Conservation (phyloP, 805 yeast species). For the Starmerella bombicola region DNA sequence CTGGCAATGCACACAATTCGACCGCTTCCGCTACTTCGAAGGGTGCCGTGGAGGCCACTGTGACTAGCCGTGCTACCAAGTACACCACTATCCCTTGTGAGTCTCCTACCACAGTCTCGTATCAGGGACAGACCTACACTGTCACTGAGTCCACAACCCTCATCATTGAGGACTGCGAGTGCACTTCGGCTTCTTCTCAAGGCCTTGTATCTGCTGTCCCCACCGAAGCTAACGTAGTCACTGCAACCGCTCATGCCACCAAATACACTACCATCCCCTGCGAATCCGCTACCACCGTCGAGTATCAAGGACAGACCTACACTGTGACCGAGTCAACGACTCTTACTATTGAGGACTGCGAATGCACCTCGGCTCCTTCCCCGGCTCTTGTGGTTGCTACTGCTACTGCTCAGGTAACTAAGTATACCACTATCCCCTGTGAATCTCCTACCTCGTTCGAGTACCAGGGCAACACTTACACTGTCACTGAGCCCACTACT, state of each 20-base stretch:
- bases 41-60: conserved; percentile 13
- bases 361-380: conserved; percentile 59
- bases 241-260: neutral
- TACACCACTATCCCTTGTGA: conserved; percentile 21
- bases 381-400: conserved; percentile 33
- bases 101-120: conserved; percentile 20
- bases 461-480: conserved; percentile 16
- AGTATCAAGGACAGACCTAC: conserved; percentile 11
- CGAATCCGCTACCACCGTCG: neutral
- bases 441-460: neutral
- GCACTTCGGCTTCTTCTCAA: neutral
- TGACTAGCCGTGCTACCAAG: conserved; percentile 1
- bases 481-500: conserved; percentile 22
- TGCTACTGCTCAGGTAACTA: neutral
- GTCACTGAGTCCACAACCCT: conserved; percentile 41
- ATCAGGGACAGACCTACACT: conserved; percentile 32
- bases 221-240: neutral
- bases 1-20: neutral
- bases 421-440: neutral
- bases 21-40: neutral
- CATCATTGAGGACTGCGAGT: conserved; percentile 38
- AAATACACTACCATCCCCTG: conserved; percentile 1
- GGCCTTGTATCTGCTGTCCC: conserved; percentile 3
- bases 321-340: conserved; percentile 39
- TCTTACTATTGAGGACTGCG: conserved; percentile 45